These are phyloP conservation scores for Amphirosellinia nigrospora DNA, from an alignment of 495 filamentous ascomycete species.

Conservation along the genomic window DNA sequence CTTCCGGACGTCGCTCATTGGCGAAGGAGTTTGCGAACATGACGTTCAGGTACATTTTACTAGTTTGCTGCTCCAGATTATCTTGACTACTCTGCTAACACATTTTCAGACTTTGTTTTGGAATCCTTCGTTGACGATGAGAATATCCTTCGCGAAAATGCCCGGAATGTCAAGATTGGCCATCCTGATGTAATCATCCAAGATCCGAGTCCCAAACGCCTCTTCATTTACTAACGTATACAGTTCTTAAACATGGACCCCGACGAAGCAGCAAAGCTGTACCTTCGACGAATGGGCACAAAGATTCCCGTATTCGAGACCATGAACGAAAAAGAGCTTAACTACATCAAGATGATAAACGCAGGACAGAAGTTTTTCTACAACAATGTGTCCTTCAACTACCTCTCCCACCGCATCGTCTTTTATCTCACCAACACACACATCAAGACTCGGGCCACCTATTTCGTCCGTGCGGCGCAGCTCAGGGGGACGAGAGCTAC, in stretches of 20 bases:
- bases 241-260: slow-evolving; percentile 89
- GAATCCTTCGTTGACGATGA: slow-evolving; percentile 95
- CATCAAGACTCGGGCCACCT: slow-evolving; percentile 90
- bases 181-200: slow-evolving; percentile 79
- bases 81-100: slow-evolving; percentile 16
- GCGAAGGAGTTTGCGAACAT: slow-evolving; percentile 95
- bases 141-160: slow-evolving; percentile 95
- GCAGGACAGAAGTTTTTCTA: slow-evolving; percentile 90
- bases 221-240: slow-evolving; percentile 34
- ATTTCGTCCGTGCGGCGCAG: slow-evolving; percentile 81
- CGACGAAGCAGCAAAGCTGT: slow-evolving; percentile 89
- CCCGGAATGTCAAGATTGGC: slow-evolving; percentile 94
- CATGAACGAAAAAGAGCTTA: slow-evolving; percentile 91
- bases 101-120: slow-evolving; percentile 84
- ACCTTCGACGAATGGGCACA: slow-evolving; percentile 83
- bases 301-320: slow-evolving; percentile 97
- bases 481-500: slow-evolving; percentile 81
- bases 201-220: neutral
- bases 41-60: slow-evolving; percentile 74
- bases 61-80: neutral
- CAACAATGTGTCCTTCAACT: slow-evolving; percentile 95
- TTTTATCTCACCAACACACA: slow-evolving; percentile 98
- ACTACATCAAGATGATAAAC: slow-evolving; percentile 99
- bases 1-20: slow-evolving; percentile 80
- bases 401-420: slow-evolving; percentile 93